Evolutionary conservation across 371 early-diverging fungal genomes (phyloP), one percentile per base, ranked within the genome.

Genomic region (Mucor plumbeus): DNA sequence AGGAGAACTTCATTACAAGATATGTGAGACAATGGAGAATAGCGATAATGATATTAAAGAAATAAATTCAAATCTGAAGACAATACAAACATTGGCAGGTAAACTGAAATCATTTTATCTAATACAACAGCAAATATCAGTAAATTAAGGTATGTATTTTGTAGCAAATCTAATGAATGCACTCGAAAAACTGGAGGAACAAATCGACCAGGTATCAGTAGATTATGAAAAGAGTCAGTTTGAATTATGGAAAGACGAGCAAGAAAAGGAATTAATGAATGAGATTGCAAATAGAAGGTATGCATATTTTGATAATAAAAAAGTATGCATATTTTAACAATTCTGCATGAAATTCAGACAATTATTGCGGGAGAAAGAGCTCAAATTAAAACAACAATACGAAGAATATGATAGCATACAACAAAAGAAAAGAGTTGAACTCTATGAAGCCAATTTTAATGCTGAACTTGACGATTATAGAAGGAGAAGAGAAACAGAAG

Each of bases 391-490:
- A 26, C 58, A 69, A 21, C 59, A 65, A n/a, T 81, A 73, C 40
- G 77, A 79, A 59, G 72, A 78, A 55, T 71, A 78, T 50, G 66
- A 71, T 31, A 41, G 50, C 13, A 58, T 70, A 21, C 81, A 81
- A 36, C 69, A 76, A 1, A 53, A 77, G 31, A 77, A 79, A 26
- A 61, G 74, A 14, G 59, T 78, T 3, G 84, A 79, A 13, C 53
- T 83, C 0, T 81, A 81, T 43, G 78, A 83, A 38, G 79, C 78
- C 0, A 79, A 70, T 5, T 83, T 83, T 59, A 74, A 81, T 55
- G 81, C 84, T 8, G 80, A 83, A 43, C 41, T 83, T 14, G 80
- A 81, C 57, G 78, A 81, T 14, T 83, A 81, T 64, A 74, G 73
- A 36, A 63, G 76, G n/a, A 61, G 73, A 64, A 66, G 80, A 58